Percentiles rank a stretch among this genome's conserved stretches.
phyloP scores from a whole-genome alignment of 2,329 filamentous ascomycete genomes.

The Cordyceps sp. region DNA sequence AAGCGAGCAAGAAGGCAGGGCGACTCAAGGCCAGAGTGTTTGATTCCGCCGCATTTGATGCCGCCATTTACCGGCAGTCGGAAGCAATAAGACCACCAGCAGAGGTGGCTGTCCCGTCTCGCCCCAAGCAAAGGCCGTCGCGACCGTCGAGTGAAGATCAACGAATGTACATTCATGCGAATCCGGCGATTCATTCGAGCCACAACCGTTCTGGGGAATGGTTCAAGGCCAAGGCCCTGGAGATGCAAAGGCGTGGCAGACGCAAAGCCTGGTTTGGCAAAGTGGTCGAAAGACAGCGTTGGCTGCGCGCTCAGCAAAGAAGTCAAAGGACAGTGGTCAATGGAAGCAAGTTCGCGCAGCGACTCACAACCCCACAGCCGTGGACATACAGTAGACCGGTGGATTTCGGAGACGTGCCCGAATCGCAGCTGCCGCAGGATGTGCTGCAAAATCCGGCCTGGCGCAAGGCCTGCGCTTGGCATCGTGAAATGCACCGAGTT shows the following conservation, averaged over 20 bases:
- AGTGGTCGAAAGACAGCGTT: constrained; percentile 20
- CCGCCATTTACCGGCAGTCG: constrained; percentile 20
- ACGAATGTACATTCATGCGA: constrained; percentile 26
- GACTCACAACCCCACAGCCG: constrained; percentile 12
- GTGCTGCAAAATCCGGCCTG: constrained; percentile 27
- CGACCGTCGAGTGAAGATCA: constrained; percentile 8
- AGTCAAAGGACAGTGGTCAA: background rate
- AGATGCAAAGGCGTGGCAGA: constrained; percentile 29
- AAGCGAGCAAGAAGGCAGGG: background rate
- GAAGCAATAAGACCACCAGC: constrained; percentile 8
- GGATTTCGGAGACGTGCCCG: constrained; percentile 21
- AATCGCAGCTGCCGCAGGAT: constrained; percentile 24
- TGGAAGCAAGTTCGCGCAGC: background rate
- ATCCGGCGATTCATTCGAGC: constrained; percentile 33
- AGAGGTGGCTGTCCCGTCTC: constrained; percentile 5
- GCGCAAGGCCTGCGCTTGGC: constrained; percentile 21
- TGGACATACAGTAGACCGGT: constrained; percentile 10
- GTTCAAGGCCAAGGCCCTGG: constrained; percentile 27
- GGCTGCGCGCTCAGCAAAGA: constrained; percentile 7
- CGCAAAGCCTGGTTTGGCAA: constrained; percentile 35
- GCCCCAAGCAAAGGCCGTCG: constrained; percentile 1
- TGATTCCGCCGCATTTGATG: constrained; percentile 16
- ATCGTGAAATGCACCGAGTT: constrained; percentile 12
- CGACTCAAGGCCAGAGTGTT: constrained; percentile 1
- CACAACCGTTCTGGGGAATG: constrained; percentile 26